Base-by-base conservation (phyloP, 2,329 filamentous ascomycete species). In the Colletotrichum musicola region DNA sequence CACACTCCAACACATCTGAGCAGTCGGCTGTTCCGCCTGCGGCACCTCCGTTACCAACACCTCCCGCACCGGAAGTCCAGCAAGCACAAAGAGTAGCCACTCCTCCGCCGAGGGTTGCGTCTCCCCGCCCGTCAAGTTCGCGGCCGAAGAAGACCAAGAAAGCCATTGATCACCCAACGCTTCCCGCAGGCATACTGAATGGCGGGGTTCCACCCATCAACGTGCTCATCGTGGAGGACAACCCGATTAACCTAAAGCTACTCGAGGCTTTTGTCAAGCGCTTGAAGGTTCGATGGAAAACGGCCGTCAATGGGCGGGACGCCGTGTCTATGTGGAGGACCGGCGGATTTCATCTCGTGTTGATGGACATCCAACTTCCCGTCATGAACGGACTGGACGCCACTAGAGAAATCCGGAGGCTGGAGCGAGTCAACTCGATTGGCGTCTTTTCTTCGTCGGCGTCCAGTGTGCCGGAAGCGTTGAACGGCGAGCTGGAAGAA, bases 301-400 rank as follows among this genome's bases (percentile, higher is more conserved):
- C 94, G n/a, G 96, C 96, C 44, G 94, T 97, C 86, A 97, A 98
- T 78, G 96, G 96, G 25, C 90, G 91, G 71, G 95, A 98, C 72
- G 96, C 96, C 2, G 94, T 98, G 30, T 91, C 89, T 69, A 98
- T 97, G 81, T 99, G 96, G 95, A 90, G 93, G 63, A 87, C 88
- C 4, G 96, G 96, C 42, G 96, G 96, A 0, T 98, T 97, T 76
- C 96, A 99, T 81, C 82, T 99, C 72, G 96, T 99, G 16, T 84
- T 99, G 62, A 99, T 99, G 96, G 96, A 99, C 78, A 98, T 99
- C 73, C 96, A 98, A 78, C 86, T 99, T 65, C 96, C 96, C 4
- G 91, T 98, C 75, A 98, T 99, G 95, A 97, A 92, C 73, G 96
- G 96, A 1, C 83, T 99, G 35, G 94, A 98, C 71, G 96, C 96